Conservation (phyloP, 441 rosid species). For the Gossypium trilobum region DNA sequence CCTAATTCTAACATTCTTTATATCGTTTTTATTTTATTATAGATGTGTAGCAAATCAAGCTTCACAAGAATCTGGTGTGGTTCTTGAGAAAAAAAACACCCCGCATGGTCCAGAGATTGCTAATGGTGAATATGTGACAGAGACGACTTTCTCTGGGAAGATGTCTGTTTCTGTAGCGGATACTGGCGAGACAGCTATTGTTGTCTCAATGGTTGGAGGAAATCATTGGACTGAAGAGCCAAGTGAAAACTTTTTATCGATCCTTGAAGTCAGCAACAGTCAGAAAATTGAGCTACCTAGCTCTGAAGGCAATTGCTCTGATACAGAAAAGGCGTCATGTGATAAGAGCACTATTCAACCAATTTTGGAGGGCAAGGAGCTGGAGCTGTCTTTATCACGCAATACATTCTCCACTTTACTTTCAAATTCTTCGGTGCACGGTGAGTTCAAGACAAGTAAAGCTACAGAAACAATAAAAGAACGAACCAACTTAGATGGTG, state of each 20-base stretch:
- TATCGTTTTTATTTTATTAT: constrained; percentile 24
- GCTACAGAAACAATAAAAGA: constrained; percentile 28
- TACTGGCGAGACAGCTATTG: constrained; percentile 89
- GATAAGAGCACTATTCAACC: constrained; percentile 28
- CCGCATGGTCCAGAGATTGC: constrained; percentile 31
- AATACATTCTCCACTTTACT: constrained; percentile 32
- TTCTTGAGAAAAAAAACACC: constrained; percentile 33
- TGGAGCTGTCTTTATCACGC: constrained; percentile 44
- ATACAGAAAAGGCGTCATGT: constrained; percentile 22
- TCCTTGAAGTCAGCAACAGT: constrained; percentile 30
- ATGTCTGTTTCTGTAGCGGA: constrained; percentile 79
- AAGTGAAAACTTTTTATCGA: constrained; percentile 30
- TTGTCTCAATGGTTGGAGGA: constrained; percentile 68
- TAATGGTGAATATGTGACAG: constrained; percentile 33
- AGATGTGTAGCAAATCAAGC: constrained; percentile 59
- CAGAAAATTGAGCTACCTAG: constrained; percentile 23
- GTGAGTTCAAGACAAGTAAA: constrained; percentile 30
- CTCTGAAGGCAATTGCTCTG: constrained; percentile 24
- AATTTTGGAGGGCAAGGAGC: constrained; percentile 26
- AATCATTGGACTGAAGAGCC: constrained; percentile 37
- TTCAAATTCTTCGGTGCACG: constrained; percentile 25
- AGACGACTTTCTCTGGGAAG: constrained; percentile 52
- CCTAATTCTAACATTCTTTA: constrained; percentile 13
- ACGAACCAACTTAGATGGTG: constrained; percentile 23
- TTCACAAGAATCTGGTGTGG: constrained; percentile 33